A percentile compares a stretch with the other conserved stretches of the same genome.
These are phyloP conservation scores for Albugo laibachii DNA, from an alignment of 352 stramenopile species.

Conservation along the genomic window DNA sequence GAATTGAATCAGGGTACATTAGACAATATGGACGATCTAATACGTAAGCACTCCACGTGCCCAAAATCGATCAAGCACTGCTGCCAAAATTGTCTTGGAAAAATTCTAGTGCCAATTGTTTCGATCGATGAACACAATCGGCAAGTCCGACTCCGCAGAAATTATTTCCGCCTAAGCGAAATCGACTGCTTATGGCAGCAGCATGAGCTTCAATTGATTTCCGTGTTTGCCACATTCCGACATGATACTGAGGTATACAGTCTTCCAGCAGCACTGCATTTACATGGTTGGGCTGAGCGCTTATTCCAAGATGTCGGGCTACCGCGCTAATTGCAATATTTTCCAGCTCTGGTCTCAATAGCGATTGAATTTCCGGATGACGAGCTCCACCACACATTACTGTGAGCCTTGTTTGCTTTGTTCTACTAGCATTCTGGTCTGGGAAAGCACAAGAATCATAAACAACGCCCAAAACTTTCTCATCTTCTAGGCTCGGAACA, in stretches of 20 bases:
- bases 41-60: too few relatives aligned
- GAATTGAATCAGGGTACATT: too few relatives aligned
- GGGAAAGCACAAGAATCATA: slow-evolving; percentile 82
- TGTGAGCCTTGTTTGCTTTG: slow-evolving; percentile 47
- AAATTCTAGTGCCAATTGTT: slow-evolving; percentile 51
- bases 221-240: slow-evolving; percentile 47
- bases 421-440: slow-evolving; percentile 45
- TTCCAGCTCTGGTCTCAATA: slow-evolving; percentile 28
- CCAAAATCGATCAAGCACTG: too few relatives aligned
- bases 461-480: slow-evolving; percentile 62
- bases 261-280: slow-evolving; percentile 29
- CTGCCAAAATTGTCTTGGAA: slow-evolving; percentile 5
- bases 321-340: slow-evolving; percentile 40
- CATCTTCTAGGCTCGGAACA: slow-evolving; percentile 41
- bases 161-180: slow-evolving; percentile 56
- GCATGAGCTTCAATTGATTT: slow-evolving; percentile 35
- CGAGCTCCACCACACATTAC: slow-evolving; percentile 73
- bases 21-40: too few relatives aligned
- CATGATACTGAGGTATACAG: slow-evolving; percentile 73
- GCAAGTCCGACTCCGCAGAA: slow-evolving; percentile 77
- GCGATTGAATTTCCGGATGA: slow-evolving; percentile 27
- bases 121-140: slow-evolving; percentile 68
- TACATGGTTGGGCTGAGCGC: slow-evolving; percentile 27
- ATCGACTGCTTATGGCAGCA: slow-evolving; percentile 15
- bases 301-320: slow-evolving; percentile 51